Percentiles rank a stretch among this genome's conserved stretches.
Evolutionary conservation across 805 yeast species (phyloP).

Genomic region (Pichia exigua): DNA sequence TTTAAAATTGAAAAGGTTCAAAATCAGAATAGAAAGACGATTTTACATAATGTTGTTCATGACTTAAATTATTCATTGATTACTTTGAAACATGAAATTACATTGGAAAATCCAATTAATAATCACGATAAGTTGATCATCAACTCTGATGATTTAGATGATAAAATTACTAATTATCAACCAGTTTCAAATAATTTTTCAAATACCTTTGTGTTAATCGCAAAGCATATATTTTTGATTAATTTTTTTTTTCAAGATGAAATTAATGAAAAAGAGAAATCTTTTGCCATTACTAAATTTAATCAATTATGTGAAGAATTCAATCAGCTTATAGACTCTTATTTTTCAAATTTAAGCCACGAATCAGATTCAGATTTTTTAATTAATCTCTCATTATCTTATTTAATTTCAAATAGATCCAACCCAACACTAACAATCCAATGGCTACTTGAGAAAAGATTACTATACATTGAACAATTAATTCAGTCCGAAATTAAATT

Average conservation of each 20-base stretch:
- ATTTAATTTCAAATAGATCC: conserved; percentile 14
- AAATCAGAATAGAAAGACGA: conserved; percentile 11
- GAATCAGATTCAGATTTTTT: conserved; percentile 27
- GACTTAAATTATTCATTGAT: conserved; percentile 19
- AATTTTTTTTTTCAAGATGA: conserved; percentile 17
- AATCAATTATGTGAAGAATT: conserved; percentile 14
- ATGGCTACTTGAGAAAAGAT: conserved; percentile 21
- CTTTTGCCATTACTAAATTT: conserved; percentile 16
- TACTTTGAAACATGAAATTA: conserved; percentile 8
- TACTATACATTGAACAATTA: conserved; percentile 9
- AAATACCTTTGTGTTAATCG: conserved; percentile 15
- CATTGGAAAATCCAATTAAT: not conserved
- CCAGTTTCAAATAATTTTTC: conserved; percentile 13
- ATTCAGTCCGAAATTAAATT: conserved; percentile 14
- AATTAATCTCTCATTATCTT: conserved; percentile 20
- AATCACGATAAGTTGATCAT: not conserved
- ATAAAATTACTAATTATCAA: not conserved
- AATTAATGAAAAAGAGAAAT: conserved; percentile 3
- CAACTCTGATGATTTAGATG: conserved; percentile 3
- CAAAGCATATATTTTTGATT: conserved; percentile 22
- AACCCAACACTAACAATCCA: conserved; percentile 18
- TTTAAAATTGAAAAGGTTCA: conserved; percentile 9
- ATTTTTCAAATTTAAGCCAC: conserved; percentile 15
- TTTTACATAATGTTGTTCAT: conserved; percentile 22
- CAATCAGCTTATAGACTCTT: conserved; percentile 14